phyloP scores from a whole-genome alignment of 1,139 yeast species.

The Meyerozyma elateridarum region DNA sequence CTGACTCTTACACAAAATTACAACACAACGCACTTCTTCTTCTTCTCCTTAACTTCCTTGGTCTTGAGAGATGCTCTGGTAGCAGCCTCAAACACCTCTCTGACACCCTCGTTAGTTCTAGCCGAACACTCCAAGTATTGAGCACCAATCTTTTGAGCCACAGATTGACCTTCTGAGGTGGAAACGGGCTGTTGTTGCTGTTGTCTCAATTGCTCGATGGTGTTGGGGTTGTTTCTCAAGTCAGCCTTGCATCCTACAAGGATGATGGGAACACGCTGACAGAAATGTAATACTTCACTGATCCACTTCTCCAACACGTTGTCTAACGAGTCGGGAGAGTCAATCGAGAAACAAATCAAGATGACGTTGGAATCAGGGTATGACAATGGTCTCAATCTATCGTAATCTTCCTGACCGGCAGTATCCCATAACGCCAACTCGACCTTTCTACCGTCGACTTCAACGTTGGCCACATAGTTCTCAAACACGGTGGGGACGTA shows the following conservation, averaged over 20 bases:
- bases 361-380: slow-evolving; percentile 93
- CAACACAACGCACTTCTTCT: slow-evolving; percentile 57
- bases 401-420: slow-evolving; percentile 97
- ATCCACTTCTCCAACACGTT: slow-evolving; percentile 96
- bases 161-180: slow-evolving; percentile 73
- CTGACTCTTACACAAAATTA: too few species aligned
- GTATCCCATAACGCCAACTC: slow-evolving; percentile 97
- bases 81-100: slow-evolving; percentile 89
- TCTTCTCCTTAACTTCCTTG: slow-evolving; percentile 53
- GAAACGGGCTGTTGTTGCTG: slow-evolving; percentile 75
- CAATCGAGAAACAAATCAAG: slow-evolving; percentile 86
- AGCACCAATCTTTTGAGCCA: slow-evolving; percentile 86
- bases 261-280: slow-evolving; percentile 93
- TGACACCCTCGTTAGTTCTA: slow-evolving; percentile 83
- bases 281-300: slow-evolving; percentile 88
- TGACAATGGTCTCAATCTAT: slow-evolving; percentile 87
- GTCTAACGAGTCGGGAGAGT: slow-evolving; percentile 87
- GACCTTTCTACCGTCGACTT: slow-evolving; percentile 90
- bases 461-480: slow-evolving; percentile 91
- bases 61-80: slow-evolving; percentile 80
- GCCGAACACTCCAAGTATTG: slow-evolving; percentile 93
- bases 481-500: slow-evolving; percentile 95
- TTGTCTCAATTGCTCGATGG: slow-evolving; percentile 70
- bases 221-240: slow-evolving; percentile 75
- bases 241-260: slow-evolving; percentile 92